Base-by-base conservation (phyloP, 495 filamentous ascomycete genomes). In the Podospora conica region DNA sequence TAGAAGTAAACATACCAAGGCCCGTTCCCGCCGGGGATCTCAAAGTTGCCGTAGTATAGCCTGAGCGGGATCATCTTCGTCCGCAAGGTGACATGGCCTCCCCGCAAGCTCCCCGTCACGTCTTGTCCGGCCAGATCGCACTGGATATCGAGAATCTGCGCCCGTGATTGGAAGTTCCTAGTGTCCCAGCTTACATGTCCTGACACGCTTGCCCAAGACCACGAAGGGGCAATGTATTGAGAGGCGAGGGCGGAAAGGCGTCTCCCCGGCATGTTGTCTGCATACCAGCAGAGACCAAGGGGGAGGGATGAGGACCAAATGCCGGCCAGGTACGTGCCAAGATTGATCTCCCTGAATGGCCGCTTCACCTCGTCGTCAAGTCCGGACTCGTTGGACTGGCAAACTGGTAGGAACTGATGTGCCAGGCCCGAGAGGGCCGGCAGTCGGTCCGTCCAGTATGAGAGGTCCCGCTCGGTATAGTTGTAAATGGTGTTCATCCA, bases 401-500 rank as follows among this genome's bases (percentile, higher is more conserved):
- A 63, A 1, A 21, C 18, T 7, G 61, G n/a, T 0, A 54, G 48
- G 15, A 63, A 63, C 25, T 63, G 40, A 3, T 53, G 53, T 5
- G 61, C 61, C 48, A 63, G 25, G 22, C 61, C 61, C 4, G 61
- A 63, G 0, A 63, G 61, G 15, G 61, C 61, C 21, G 61, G 61
- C 3, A 63, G 24, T 1, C 61, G 40, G 7, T 63, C 61, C 0
- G 53, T 55, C 61, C 53, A 55, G 23, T 28, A 1, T 6, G 61
- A 21, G 48, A 63, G 31, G 7, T 55, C 48, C 6, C 61, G 61
- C 33, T 63, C 61, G 33, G 31, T 29, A 11, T 63, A 63, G 6
- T 63, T 53, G 61, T 63, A 63, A 21, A 63, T n/a, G 12, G 61
- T 63, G 25, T 63, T 63, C 61, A 55, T 27, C 61, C 61, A 63